Percentiles rank a stretch among this genome's conserved stretches.
These are phyloP conservation scores for Trypanosoma vivax DNA, from an alignment of 208 protist genomes.

Conservation along the genomic window DNA sequence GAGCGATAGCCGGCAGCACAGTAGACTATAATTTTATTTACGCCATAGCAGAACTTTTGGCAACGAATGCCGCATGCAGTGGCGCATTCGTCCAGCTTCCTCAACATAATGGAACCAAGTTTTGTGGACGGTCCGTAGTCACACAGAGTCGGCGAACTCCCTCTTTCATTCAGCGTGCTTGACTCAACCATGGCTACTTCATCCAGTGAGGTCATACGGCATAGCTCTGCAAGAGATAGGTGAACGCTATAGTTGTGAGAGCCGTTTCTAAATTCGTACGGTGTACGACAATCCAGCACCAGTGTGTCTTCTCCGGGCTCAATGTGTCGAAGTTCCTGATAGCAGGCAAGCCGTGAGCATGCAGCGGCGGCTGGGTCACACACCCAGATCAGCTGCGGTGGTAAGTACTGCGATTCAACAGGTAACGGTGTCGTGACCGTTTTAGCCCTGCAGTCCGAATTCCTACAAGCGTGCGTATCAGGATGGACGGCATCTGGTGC, in stretches of 20 bases:
- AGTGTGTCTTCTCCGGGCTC: constrained; percentile 23
- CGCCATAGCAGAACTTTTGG: constrained; percentile 7
- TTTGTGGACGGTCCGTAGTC: constrained; percentile 15
- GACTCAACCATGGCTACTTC: background rate
- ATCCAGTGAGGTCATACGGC: constrained; percentile 36
- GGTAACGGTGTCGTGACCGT: background rate
- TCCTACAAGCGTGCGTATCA: background rate
- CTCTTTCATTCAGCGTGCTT: no score
- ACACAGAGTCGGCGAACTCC: no score
- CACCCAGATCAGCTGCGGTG: constrained; percentile 14
- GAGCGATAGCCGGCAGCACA: constrained; percentile 75
- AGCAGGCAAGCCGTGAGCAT: constrained; percentile 10
- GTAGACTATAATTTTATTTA: constrained; percentile 55
- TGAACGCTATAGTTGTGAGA: constrained; percentile 69
- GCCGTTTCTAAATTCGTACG: constrained; percentile 80
- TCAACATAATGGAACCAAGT: constrained; percentile 25
- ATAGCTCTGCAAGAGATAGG: constrained; percentile 52
- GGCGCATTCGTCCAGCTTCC: constrained; percentile 28
- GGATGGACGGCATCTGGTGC: background rate
- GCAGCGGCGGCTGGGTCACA: constrained; percentile 2
- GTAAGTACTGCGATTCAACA: constrained; percentile 8
- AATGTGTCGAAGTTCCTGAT: constrained; percentile 19
- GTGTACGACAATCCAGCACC: constrained; percentile 66
- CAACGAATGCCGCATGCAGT: constrained; percentile 21
- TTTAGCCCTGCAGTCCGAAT: background rate